Conservation (phyloP, 768 basidiomycete genomes). For the Suillus fuscotomentosus region DNA sequence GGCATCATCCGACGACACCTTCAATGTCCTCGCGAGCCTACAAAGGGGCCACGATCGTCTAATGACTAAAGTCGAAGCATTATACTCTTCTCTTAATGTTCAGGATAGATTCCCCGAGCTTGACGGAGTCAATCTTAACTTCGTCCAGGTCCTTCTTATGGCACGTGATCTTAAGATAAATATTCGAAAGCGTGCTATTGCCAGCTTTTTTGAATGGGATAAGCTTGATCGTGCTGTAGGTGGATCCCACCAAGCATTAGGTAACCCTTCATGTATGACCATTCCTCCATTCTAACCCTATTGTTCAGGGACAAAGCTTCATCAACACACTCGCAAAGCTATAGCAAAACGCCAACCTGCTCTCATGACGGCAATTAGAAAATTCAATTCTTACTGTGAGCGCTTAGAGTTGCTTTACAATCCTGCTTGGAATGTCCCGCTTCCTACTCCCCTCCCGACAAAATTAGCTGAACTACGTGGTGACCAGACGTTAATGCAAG, state of each 20-base stretch:
- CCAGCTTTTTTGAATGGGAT: slow-evolving; percentile 27
- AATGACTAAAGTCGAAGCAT: too few relatives aligned
- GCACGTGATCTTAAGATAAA: slow-evolving; percentile 33
- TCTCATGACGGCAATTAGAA: slow-evolving; percentile 20
- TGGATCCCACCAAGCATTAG: slow-evolving; percentile 20
- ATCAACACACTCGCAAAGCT: too few relatives aligned
- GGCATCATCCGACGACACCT: too few relatives aligned
- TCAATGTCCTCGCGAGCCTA: too few relatives aligned
- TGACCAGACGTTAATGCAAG: too few relatives aligned
- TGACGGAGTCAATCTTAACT: slow-evolving; percentile 23
- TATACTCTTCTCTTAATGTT: slow-evolving; percentile 35
- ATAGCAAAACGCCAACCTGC: too few relatives aligned
- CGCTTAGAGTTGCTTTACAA: slow-evolving; percentile 16
- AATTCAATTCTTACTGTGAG: slow-evolving; percentile 29
- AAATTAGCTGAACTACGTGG: too few relatives aligned
- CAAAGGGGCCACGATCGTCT: too few relatives aligned
- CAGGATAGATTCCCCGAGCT: slow-evolving; percentile 33
- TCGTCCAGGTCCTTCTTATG: slow-evolving; percentile 20
- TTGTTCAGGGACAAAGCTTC: slow-evolving; percentile 25
- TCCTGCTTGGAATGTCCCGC: too few relatives aligned
- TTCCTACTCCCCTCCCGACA: too few relatives aligned
- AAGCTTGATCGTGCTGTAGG: slow-evolving; percentile 21
- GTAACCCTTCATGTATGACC: slow-evolving; percentile 14
- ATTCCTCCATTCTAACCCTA: too few relatives aligned
- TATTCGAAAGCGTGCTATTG: slow-evolving; percentile 23